Percentiles rank a stretch among this genome's conserved stretches.
Evolutionary conservation across 2,329 filamentous ascomycete genomes (phyloP).

Genomic region (Rhinocladiella similis): DNA sequence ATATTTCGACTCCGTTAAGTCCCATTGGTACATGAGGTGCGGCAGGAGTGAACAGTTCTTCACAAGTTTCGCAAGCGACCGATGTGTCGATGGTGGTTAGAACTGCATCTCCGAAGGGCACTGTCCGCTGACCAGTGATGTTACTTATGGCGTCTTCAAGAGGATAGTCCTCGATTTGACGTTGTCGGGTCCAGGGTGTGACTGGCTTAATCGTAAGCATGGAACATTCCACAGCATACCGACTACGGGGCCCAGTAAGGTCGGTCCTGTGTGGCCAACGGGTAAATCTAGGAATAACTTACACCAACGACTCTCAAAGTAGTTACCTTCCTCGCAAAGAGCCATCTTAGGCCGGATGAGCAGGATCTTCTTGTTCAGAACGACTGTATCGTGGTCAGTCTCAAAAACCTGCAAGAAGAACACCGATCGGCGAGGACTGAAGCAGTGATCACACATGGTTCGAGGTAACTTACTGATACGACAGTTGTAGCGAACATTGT

Average conservation of each 20-base stretch:
- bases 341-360: slow-evolving; percentile 71
- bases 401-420: slow-evolving; percentile 53
- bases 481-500: slow-evolving; percentile 64
- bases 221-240: too few relatives aligned
- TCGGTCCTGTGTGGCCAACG: too few relatives aligned
- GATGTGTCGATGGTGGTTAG: slow-evolving; percentile 63
- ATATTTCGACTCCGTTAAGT: slow-evolving; percentile 68
- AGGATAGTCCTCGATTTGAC: slow-evolving; percentile 62
- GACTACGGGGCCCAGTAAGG: too few relatives aligned
- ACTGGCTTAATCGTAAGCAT: slow-evolving; percentile 32
- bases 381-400: too few relatives aligned
- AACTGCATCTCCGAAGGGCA: slow-evolving; percentile 69
- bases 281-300: too few relatives aligned
- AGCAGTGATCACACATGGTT: too few relatives aligned
- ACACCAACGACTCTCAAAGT: slow-evolving; percentile 60
- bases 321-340: slow-evolving; percentile 71
- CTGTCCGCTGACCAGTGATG: slow-evolving; percentile 56
- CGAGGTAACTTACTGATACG: slow-evolving; percentile 34
- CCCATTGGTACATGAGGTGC: slow-evolving; percentile 21
- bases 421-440: slow-evolving; percentile 14
- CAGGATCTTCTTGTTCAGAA: slow-evolving; percentile 61
- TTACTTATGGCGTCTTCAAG: slow-evolving; percentile 61
- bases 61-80: slow-evolving; percentile 63
- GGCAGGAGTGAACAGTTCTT: slow-evolving; percentile 60
- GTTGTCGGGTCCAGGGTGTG: slow-evolving; percentile 61